Conservation (phyloP, 805 yeast genomes). For the Saccharomycopsis synnaedendra region DNA sequence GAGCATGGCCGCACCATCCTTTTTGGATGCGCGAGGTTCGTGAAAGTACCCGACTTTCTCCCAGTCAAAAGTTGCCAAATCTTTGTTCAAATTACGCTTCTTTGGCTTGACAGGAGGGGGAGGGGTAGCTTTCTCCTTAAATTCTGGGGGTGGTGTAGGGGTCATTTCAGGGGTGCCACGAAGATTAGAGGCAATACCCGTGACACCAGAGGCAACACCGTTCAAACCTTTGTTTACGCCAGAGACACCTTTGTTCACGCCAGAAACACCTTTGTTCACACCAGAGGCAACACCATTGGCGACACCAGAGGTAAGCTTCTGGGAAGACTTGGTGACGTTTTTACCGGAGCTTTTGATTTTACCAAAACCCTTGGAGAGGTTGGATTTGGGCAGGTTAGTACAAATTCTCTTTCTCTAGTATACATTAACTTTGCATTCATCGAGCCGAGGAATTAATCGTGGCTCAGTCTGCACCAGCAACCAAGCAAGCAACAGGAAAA, state of each 20-base stretch:
- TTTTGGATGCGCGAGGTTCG: not conserved
- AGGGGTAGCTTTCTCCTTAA: not conserved
- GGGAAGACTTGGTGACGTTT: not conserved
- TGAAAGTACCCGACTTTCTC: slow-evolving; percentile 12
- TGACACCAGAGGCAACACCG: not conserved
- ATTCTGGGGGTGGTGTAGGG: not conserved
- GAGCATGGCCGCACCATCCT: slow-evolving; percentile 16
- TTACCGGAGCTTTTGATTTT: slow-evolving; percentile 6
- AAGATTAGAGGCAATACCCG: no score
- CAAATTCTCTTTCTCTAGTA: not conserved
- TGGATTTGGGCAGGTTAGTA: not conserved
- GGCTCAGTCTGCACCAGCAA: no score
- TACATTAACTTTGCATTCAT: not conserved
- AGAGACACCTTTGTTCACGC: not conserved
- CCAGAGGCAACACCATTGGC: slow-evolving; percentile 6
- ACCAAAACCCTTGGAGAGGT: slow-evolving; percentile 11
- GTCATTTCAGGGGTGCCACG: no score
- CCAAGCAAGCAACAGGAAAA: no score
- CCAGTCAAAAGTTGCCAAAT: slow-evolving; percentile 16
- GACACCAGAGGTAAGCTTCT: slow-evolving; percentile 1
- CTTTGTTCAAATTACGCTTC: slow-evolving; percentile 10
- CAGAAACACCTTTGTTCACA: not conserved
- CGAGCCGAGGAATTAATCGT: no score
- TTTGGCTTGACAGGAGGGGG: not conserved
- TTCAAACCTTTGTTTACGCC: slow-evolving; percentile 1